Conservation (phyloP, 495 filamentous ascomycete species). For the Hypoxylon intermedium region DNA sequence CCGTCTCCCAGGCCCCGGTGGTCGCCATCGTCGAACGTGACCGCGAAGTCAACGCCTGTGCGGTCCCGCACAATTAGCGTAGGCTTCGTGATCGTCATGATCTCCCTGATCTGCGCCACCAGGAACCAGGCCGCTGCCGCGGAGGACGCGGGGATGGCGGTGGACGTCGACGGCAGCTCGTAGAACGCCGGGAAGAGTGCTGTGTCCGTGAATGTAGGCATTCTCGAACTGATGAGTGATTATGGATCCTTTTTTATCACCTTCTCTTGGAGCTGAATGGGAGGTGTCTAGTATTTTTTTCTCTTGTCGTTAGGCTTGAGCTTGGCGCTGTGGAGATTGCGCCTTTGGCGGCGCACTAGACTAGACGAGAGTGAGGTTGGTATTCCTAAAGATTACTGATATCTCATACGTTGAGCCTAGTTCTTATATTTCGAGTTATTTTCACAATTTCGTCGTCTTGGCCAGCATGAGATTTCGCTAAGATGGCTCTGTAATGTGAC, state of each 20-base stretch:
- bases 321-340: too few relatives aligned
- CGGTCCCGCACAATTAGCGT: slow-evolving; percentile 51
- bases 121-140: slow-evolving; percentile 40
- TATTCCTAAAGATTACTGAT: too few relatives aligned
- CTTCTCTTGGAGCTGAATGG: not conserved
- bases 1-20: slow-evolving; percentile 13
- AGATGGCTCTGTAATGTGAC: too few relatives aligned
- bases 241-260: not conserved
- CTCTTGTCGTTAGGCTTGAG: too few relatives aligned
- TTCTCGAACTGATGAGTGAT: not conserved
- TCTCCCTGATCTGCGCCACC: slow-evolving; percentile 51
- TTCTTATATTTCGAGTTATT: too few relatives aligned
- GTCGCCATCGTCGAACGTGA: slow-evolving; percentile 46
- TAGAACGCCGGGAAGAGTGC: slow-evolving; percentile 43
- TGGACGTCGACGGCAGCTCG: slow-evolving; percentile 19
- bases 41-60: slow-evolving; percentile 43
- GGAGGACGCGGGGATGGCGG: not conserved
- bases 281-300: too few relatives aligned
- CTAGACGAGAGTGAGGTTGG: too few relatives aligned
- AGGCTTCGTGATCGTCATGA: slow-evolving; percentile 59
- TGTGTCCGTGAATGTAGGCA: slow-evolving; percentile 42
- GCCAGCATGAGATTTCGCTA: too few relatives aligned
- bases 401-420: too few relatives aligned
- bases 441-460: too few relatives aligned
- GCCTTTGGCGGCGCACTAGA: too few relatives aligned